Base-by-base conservation (phyloP, 2,329 filamentous ascomycete genomes). In the Diaporthe australafricana region DNA sequence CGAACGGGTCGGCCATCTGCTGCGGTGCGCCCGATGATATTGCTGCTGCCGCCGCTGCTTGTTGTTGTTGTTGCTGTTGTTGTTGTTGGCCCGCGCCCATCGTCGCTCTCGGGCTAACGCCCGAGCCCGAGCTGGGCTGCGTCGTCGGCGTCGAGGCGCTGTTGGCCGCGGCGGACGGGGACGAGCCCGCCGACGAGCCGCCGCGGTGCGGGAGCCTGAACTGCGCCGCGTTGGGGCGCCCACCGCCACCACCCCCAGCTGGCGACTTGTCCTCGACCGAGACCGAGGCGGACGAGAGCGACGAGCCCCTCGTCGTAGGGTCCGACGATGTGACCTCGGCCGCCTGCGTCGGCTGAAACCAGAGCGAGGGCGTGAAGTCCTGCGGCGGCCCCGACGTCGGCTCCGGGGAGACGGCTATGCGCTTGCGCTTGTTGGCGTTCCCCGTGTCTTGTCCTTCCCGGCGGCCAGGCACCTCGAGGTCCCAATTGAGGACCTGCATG, bases 381-480 rank as follows among this genome's bases (percentile, higher is more conserved):
- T 60, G 52, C 57, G 16, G 42, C 50, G 40, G 32, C 32, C 5
- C 30, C 11, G 52, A 42, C 9, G 40, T 35, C 20, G 63, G 69
- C 2, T 60, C 69, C 8, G 69, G 65, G 3, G 72, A 71, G 62
- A 57, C 7, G 25, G 66, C 70, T 17, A 73, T 52, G 30, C 72
- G 72, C 69, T 53, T 73, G 35, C 72, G 72, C 65, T 73, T 73
- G 63, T 71, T 71, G 12, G 55, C 50, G 50, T 68, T 71, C 0
- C 65, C 56, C 2, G 14, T 3, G 1, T 56, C 69, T 11, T 68
- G 25, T 25, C 42, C 47, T 5, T 42, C 89, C 2, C 93, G 89
- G 88, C 87, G 87, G 1, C 88, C 89, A 0, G 83, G 84, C 72
- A 79, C 81, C 68, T 84, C 84, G 1, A 85, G 86, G 3, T 84